Base-by-base conservation (phyloP, 2,329 filamentous ascomycete genomes). In the Scorias spongiosa region DNA sequence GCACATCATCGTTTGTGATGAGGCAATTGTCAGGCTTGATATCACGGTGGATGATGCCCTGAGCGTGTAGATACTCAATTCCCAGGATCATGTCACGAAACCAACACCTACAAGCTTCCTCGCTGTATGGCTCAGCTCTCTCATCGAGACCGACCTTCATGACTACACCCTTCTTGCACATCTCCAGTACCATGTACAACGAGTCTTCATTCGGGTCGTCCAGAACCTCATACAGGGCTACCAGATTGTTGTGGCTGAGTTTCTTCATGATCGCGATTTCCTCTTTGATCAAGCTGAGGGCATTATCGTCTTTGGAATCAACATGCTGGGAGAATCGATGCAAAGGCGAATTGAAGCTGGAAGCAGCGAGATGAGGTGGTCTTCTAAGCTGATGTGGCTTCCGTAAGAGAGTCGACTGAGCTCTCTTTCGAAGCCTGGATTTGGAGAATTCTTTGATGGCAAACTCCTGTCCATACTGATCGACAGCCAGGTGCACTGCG, bases 251-350 rank as follows among this genome's bases (percentile, higher is more conserved):
- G 58, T 98, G 91, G 57, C 95, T 80, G 40, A 96, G 73, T 66
- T 96, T 96, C 70, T 96, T 98, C 88, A 98, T 96, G 59, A 96
- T 93, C 46, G 91, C 91, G 55, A 96, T 91, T 63, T 98, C 91
- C 62, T 94, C 84, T 48, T 87, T 83, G 61, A 98, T 96, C 47
- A 96, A 69, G 56, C 84, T 84, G 10, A 96, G 69, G 0, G 89
- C 77, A 52, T 80, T 81, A 43, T 48, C 51, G 38, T 75, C 70
- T 6, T 64, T 65, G 7, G 70, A 68, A 18, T 12, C 14, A 14
- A 4, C 11, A 14, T n/a, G 10, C 6, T 17, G 20, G 9, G 75
- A 72, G 54, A 74, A 71, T 30, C 77, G 70, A 60, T 81, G 75
- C 42, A 80, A 60, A 2, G 76, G 75, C n/a, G 75, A 76, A 55